Evolutionary conservation across 352 stramenopile genomes (phyloP).

Genomic region (Globisporangium uncinulatum): DNA sequence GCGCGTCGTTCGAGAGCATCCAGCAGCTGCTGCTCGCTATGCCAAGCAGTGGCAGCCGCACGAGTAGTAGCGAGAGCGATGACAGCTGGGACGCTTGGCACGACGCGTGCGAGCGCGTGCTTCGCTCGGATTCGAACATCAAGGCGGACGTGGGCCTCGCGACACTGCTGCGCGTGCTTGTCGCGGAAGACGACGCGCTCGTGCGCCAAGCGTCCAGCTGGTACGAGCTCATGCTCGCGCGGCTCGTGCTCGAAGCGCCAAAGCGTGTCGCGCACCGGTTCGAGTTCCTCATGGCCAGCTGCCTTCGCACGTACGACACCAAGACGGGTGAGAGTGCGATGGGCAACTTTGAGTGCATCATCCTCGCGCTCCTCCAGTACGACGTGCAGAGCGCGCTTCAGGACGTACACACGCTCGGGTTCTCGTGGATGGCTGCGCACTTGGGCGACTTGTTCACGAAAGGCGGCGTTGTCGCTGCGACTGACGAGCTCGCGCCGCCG

Average conservation of each 20-base stretch:
- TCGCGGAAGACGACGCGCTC: slow-evolving; percentile 40
- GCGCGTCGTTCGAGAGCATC: slow-evolving; percentile 44
- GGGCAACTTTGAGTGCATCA: slow-evolving; percentile 80
- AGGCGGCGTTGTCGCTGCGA: slow-evolving; percentile 32
- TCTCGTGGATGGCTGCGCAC: slow-evolving; percentile 75
- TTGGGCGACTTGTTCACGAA: slow-evolving; percentile 57
- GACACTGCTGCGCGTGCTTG: slow-evolving; percentile 53
- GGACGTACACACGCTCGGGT: slow-evolving; percentile 55
- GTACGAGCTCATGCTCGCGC: slow-evolving; percentile 82
- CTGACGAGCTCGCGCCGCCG: slow-evolving; percentile 32
- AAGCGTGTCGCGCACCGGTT: slow-evolving; percentile 71
- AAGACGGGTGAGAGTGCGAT: slow-evolving; percentile 34
- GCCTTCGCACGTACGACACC: slow-evolving; percentile 43
- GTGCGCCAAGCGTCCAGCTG: slow-evolving; percentile 38
- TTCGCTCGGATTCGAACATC: slow-evolving; percentile 47
- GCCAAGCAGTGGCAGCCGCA: slow-evolving; percentile 27
- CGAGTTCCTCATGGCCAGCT: slow-evolving; percentile 77
- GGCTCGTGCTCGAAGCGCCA: slow-evolving; percentile 64
- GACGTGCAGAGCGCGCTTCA: slow-evolving; percentile 65
- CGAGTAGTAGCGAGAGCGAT: slow-evolving; percentile 13
- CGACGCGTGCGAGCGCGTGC: slow-evolving; percentile 50
- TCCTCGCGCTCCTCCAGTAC: slow-evolving; percentile 71
- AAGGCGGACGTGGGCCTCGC: slow-evolving; percentile 40
- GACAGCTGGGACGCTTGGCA: slow-evolving; percentile 47
- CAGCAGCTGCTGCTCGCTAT: slow-evolving; percentile 68